A percentile compares a stretch with the other conserved stretches of the same genome.
Evolutionary conservation across 2,329 filamentous ascomycete genomes (phyloP).

Genomic region (Apiospora saccharicola): DNA sequence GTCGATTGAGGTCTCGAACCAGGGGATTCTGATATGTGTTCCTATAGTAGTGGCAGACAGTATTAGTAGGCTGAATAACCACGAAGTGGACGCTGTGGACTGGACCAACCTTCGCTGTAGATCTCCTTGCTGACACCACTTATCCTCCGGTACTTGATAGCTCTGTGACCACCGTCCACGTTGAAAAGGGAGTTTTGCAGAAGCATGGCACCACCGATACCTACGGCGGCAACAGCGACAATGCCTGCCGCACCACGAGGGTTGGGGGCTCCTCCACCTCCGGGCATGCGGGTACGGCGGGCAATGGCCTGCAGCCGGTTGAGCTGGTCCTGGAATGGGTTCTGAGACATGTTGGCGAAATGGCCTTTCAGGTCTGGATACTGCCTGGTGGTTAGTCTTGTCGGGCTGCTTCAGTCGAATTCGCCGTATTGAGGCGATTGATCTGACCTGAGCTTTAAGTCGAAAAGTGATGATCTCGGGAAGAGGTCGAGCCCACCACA

Average conservation of each 20-base stretch:
- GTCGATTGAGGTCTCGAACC: constrained; percentile 95
- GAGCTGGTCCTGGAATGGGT: constrained; percentile 41
- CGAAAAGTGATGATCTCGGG: constrained; percentile 22
- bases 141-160: constrained; percentile 96
- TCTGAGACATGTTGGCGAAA: constrained; percentile 40
- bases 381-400: background rate
- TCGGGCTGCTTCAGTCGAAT: constrained; percentile 7
- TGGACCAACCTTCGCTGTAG: constrained; percentile 81
- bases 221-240: constrained; percentile 49
- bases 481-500: background rate
- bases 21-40: constrained; percentile 92
- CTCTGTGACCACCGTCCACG: constrained; percentile 97
- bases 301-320: constrained; percentile 36
- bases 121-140: constrained; percentile 96
- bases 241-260: constrained; percentile 51
- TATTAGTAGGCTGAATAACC: constrained; percentile 1
- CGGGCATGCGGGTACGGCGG: constrained; percentile 39
- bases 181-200: constrained; percentile 72
- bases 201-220: constrained; percentile 58
- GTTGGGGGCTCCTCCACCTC: constrained; percentile 47
- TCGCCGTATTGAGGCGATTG: constrained; percentile 5
- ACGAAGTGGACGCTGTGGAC: constrained; percentile 14
- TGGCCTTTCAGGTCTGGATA: background rate
- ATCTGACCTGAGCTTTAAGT: constrained; percentile 2
- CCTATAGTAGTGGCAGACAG: constrained; percentile 54